Evolutionary conservation across 176 grass and related monocot species (phyloP).

Genomic region (Cocos nucifera): DNA sequence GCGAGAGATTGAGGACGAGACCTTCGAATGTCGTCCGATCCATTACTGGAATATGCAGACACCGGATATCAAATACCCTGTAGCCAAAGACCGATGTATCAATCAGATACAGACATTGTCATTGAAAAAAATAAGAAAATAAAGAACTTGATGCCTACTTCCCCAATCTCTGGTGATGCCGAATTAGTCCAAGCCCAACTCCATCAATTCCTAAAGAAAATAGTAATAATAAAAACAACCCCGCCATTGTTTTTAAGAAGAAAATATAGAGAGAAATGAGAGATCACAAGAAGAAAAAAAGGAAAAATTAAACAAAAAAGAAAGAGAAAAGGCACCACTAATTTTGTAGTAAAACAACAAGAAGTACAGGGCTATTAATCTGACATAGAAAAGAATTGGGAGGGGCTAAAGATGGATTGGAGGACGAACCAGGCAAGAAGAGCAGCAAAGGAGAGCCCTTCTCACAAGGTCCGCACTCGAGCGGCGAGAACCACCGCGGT

Average conservation of each 20-base stretch:
- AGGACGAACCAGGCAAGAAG: conserved; percentile 64
- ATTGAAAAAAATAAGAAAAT: neutral
- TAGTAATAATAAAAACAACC: too few relatives aligned
- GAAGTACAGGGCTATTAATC: neutral
- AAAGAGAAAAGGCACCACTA: neutral
- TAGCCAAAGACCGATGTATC: neutral
- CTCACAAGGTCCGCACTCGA: conserved; percentile 42
- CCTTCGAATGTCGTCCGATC: conserved; percentile 76
- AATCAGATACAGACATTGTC: too few relatives aligned
- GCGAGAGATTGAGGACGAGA: conserved; percentile 1
- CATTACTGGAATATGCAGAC: conserved; percentile 75
- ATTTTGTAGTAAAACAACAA: neutral
- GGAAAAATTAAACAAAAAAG: neutral
- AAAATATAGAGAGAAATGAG: too few relatives aligned
- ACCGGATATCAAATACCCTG: conserved; percentile 91
- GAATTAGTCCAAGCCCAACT: conserved; percentile 63
- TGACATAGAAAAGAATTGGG: too few relatives aligned
- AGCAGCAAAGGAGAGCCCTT: conserved; percentile 58
- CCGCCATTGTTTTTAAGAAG: too few relatives aligned
- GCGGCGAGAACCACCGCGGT: conserved; percentile 66
- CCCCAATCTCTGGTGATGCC: conserved; percentile 60
- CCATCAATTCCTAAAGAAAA: conserved; percentile 62
- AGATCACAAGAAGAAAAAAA: neutral
- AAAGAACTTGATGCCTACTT: conserved; percentile 29
- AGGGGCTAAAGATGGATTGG: neutral